Evolutionary conservation across 768 basidiomycete genomes (phyloP).

Genomic region (Kwoniella heveanensis): DNA sequence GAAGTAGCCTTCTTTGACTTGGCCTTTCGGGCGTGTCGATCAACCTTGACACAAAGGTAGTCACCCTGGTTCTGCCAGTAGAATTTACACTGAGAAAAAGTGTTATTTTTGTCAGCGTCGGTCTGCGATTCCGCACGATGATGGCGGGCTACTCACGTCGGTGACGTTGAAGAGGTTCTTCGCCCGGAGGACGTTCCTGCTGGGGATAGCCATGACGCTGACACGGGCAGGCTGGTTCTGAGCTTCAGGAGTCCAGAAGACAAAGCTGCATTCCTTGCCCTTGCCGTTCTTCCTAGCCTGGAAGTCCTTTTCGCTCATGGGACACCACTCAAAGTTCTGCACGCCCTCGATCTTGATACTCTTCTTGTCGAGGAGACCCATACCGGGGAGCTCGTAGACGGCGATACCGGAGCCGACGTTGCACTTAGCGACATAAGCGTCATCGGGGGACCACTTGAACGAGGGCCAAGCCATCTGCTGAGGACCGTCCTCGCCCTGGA

Average conservation of each 20-base stretch:
- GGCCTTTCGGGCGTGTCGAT: slow-evolving; percentile 73
- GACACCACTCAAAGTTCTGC: slow-evolving; percentile 98
- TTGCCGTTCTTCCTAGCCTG: slow-evolving; percentile 68
- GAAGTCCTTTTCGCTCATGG: slow-evolving; percentile 82
- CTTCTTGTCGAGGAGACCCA: slow-evolving; percentile 94
- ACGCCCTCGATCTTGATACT: slow-evolving; percentile 96
- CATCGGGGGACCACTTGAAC: slow-evolving; percentile 96
- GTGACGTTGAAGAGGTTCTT: slow-evolving; percentile 98
- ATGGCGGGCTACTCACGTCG: slow-evolving; percentile 73
- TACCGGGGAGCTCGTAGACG: slow-evolving; percentile 90
- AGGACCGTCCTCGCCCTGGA: slow-evolving; percentile 56
- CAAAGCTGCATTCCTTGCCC: slow-evolving; percentile 83
- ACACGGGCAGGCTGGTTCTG: slow-evolving; percentile 95
- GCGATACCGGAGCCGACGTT: slow-evolving; percentile 91
- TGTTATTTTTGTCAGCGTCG: background rate
- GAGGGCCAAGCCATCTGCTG: slow-evolving; percentile 70
- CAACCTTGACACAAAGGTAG: slow-evolving; percentile 97
- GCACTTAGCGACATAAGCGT: slow-evolving; percentile 87
- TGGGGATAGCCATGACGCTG: slow-evolving; percentile 86
- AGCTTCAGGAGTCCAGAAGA: slow-evolving; percentile 97
- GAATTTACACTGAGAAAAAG: slow-evolving; percentile 77
- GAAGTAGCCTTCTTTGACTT: slow-evolving; percentile 98
- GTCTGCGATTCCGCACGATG: no score
- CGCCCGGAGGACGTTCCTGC: slow-evolving; percentile 76
- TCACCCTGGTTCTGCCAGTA: slow-evolving; percentile 99